Percentiles rank a stretch among this genome's conserved stretches.
Evolutionary conservation across 2,329 filamentous ascomycete species (phyloP).

Genomic region (Fusarium verrucosum): DNA sequence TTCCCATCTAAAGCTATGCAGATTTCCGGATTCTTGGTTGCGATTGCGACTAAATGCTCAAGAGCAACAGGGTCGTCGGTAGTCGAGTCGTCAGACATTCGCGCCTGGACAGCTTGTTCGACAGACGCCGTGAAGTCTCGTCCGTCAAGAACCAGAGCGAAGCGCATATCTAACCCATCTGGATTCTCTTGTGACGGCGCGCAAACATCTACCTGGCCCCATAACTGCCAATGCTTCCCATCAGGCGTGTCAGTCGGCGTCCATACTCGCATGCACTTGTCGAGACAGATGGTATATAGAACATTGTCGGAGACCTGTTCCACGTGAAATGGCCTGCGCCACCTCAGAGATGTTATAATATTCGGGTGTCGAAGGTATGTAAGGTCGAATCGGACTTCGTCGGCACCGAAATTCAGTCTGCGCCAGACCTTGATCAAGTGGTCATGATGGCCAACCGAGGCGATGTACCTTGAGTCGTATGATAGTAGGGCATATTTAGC

Average conservation of each 20-base stretch:
- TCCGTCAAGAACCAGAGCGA: constrained; percentile 82
- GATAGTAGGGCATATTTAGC: constrained; percentile 81
- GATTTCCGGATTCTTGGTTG: constrained; percentile 85
- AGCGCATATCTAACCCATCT: constrained; percentile 36
- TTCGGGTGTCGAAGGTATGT: constrained; percentile 88
- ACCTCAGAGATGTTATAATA: constrained; percentile 83
- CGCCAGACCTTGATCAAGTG: constrained; percentile 93
- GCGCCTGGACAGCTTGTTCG: constrained; percentile 74
- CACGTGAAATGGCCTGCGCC: constrained; percentile 80
- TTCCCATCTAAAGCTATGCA: constrained; percentile 85
- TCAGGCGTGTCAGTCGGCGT: constrained; percentile 76
- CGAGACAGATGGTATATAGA: constrained; percentile 87
- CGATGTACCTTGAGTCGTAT: constrained; percentile 87
- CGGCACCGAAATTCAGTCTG: constrained; percentile 81
- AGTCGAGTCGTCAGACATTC: constrained; percentile 63
- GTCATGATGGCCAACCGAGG: constrained; percentile 81
- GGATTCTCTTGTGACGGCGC: constrained; percentile 68
- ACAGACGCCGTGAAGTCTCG: constrained; percentile 81
- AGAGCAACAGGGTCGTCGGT: constrained; percentile 74
- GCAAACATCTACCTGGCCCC: constrained; percentile 81
- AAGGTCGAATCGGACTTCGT: constrained; percentile 88
- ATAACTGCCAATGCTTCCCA: constrained; percentile 77
- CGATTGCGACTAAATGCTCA: constrained; percentile 85
- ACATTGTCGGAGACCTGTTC: constrained; percentile 87
- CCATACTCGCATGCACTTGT: constrained; percentile 86